Base-by-base conservation (phyloP, 2,329 filamentous ascomycete species). In the Colletotrichum chlorophyti region DNA sequence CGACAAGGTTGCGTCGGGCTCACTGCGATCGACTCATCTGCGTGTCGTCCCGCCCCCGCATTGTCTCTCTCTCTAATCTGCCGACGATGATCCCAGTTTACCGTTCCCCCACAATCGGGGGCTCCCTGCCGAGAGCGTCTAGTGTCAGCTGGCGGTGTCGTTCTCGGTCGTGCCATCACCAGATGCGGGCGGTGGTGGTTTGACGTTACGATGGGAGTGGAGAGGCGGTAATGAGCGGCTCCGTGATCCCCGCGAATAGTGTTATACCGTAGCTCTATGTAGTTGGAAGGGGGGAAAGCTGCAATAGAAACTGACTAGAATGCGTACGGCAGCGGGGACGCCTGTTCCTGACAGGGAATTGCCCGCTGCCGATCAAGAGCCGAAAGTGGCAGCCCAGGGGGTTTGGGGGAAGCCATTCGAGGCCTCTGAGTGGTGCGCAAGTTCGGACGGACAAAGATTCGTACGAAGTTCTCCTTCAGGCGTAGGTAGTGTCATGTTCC, bases 171-270 rank as follows among this genome's bases (percentile, higher is more conserved):
- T n/a, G 38, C 31, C n/a, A 57, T 60, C 57, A 60, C 51, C 34
- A 45, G 57, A 55, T 40, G 43, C 8, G 34, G 12, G 24, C 7
- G 11, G 24, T 14, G 9, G 27, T 26, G 35, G 31, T 29, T n/a
- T 19, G 14, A 40, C 9, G 57, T 60, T 40, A 38, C 57, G n/a
- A 57, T 27, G 23, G 26, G 19, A 17, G 43, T 43, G 43, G 51
- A 50, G 31, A 19, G 26, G 15, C 21, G 14, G 21, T 8, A 17
- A 17, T 27, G 32, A 14, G 19, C 57, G 57, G 57, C 57, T 60
- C 57, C 57, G 57, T 14, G 57, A 60, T 57, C 57, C 57, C 57
- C 57, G 57, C 24, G 19, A 17, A n/a, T n/a, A n/a, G n/a, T n/a
- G n/a, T n/a, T n/a, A n/a, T n/a, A n/a, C n/a, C n/a, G n/a, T n/a